A percentile compares a stretch with the other conserved stretches of the same genome.
phyloP scores from a whole-genome alignment of 495 filamentous ascomycete species.

The Collariella sp. region DNA sequence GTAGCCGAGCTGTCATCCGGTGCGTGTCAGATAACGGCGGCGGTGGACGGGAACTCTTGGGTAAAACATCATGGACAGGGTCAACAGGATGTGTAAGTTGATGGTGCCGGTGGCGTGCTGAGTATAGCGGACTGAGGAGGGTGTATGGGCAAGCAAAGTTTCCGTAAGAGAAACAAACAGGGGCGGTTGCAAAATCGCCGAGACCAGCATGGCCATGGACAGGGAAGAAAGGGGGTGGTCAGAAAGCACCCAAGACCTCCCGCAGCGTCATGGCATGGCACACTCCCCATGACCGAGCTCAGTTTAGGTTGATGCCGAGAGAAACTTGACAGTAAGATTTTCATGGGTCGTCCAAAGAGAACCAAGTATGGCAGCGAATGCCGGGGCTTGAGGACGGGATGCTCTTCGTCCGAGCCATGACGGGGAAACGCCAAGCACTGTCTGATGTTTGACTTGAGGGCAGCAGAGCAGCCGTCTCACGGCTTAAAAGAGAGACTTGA shows the following conservation, averaged over 20 bases:
- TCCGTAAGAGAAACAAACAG: not conserved
- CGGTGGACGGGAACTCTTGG: slow-evolving; percentile 28
- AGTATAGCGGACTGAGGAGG: too few species aligned
- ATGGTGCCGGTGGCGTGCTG: not conserved
- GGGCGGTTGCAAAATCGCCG: not conserved
- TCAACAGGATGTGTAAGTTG: slow-evolving; percentile 5
- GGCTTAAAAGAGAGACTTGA: not conserved
- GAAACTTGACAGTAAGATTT: slow-evolving; percentile 12
- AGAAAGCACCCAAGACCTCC: slow-evolving; percentile 15
- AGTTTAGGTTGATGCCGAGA: slow-evolving; percentile 12
- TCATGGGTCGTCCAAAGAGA: not conserved
- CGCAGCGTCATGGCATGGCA: slow-evolving; percentile 33
- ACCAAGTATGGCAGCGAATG: not conserved
- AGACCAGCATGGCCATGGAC: slow-evolving; percentile 5
- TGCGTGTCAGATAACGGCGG: slow-evolving; percentile 39
- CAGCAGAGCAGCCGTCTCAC: not conserved
- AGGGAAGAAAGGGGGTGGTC: not conserved
- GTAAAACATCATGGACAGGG: slow-evolving; percentile 35
- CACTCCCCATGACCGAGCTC: slow-evolving; percentile 23
- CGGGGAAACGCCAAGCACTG: slow-evolving; percentile 7
- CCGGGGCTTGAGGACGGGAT: slow-evolving; percentile 12
- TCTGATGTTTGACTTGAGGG: slow-evolving; percentile 7
- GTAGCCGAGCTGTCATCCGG: slow-evolving; percentile 35
- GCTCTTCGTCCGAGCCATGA: slow-evolving; percentile 1
- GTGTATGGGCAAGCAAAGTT: too few species aligned